Percentiles rank a stretch among this genome's conserved stretches.
Evolutionary conservation across 176 grass and related monocot genomes (phyloP).

Genomic region (Aegilops umbellulata): DNA sequence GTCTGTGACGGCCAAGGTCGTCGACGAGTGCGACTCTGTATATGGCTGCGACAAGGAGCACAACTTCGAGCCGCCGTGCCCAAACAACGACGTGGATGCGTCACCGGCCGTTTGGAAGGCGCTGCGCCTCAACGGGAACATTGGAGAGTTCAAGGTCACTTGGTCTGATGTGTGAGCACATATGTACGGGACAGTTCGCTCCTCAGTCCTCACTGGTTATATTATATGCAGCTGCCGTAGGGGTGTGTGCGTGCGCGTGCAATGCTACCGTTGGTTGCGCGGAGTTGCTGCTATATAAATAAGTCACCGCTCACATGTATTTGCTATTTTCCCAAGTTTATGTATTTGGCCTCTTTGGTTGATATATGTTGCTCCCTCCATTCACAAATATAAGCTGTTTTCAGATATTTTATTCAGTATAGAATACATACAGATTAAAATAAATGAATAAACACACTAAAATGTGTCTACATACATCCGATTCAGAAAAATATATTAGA

Average conservation of each 20-base stretch:
- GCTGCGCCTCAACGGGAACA: slow-evolving; percentile 22
- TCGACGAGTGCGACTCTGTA: slow-evolving; percentile 49
- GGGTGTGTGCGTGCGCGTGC: background rate
- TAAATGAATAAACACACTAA: too few relatives aligned
- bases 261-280: background rate
- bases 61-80: slow-evolving; percentile 55
- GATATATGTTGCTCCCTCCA: too few relatives aligned
- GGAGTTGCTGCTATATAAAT: background rate
- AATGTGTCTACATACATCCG: too few relatives aligned
- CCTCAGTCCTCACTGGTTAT: background rate
- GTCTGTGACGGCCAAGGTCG: slow-evolving; percentile 47
- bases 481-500: too few relatives aligned
- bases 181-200: background rate
- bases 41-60: slow-evolving; percentile 29
- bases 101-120: slow-evolving; percentile 6
- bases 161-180: slow-evolving; percentile 30
- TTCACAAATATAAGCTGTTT: too few relatives aligned
- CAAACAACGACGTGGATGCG: slow-evolving; percentile 47
- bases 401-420: too few relatives aligned
- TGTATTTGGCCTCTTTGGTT: too few relatives aligned
- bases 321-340: background rate
- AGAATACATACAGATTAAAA: too few relatives aligned
- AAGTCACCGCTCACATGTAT: background rate
- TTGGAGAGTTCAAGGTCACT: slow-evolving; percentile 16
- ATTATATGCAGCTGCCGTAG: background rate